Evolutionary conservation across 2,329 filamentous ascomycete genomes (phyloP), one percentile per base, ranked within the genome.

Genomic region (Sporothrix globosa): DNA sequence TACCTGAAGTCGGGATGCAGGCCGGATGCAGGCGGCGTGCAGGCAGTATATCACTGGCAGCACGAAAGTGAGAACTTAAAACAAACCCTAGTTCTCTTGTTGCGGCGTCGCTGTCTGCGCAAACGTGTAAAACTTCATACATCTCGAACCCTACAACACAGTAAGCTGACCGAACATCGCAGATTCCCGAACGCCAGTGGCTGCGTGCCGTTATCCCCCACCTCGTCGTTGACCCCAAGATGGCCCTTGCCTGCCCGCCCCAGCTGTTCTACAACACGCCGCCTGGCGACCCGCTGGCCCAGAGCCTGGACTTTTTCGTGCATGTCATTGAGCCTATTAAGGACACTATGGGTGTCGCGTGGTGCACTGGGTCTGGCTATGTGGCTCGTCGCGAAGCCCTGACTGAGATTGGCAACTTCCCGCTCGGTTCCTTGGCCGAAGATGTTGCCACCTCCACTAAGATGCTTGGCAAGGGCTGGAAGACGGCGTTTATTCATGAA

Each of bases 261-360:
- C 86, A 89, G 79, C 82, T 87, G 3, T 90, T 89, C 78, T 89
- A 89, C 80, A 89, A 90, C 75, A 83, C 86, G 3, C 88, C 88
- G 5, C 78, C 78, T 0, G 83, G 84, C 6, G 88, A 90, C 69
- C 86, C 86, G 17, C 82, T 90, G 7, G 82, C 83, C 1, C 87
- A 88, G 76, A 85, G 82, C 75, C 81, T 88, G 56, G 84, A 88
- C 74, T 84, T 85, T 72, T 88, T 89, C 76, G 85, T 87, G 11
- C 85, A 87, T 76, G 78, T 84, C 41, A 82, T 83, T 52, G 82
- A 84, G 76, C 82, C 82, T 44, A 83, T 84, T 77, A 84, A 84
- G 79, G 82, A 84, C 71, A 75, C 82, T n/a, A 78, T 84, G 58
- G 82, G 84, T 66, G 85, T 87, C 4, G 87, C 87, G n/a, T 88